Evolutionary conservation across 2,329 filamentous ascomycete genomes (phyloP).

Genomic region (Westerdykella aurantiaca): DNA sequence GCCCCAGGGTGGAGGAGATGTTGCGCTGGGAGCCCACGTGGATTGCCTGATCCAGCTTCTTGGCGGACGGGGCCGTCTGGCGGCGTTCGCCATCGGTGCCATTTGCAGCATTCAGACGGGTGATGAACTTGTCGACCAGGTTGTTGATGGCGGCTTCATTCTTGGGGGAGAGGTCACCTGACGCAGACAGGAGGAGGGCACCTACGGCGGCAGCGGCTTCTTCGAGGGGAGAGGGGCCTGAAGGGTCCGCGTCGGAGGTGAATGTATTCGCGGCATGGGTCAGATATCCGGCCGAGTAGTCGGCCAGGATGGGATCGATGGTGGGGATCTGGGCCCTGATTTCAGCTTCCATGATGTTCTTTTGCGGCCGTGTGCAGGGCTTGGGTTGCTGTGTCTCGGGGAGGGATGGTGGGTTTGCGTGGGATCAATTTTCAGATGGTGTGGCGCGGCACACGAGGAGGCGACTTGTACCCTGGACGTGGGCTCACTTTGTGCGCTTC

Average conservation of each 20-base stretch:
- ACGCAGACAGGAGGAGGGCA: constrained; percentile 89
- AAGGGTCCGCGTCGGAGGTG: constrained; percentile 64
- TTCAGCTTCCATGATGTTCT: constrained; percentile 69
- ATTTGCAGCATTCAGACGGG: constrained; percentile 69
- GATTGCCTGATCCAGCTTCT: constrained; percentile 86
- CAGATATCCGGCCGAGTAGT: constrained; percentile 91
- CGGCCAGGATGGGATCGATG: constrained; percentile 81
- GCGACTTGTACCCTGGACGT: neutral
- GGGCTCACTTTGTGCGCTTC: no score
- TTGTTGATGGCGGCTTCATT: constrained; percentile 73
- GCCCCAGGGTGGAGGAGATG: constrained; percentile 89
- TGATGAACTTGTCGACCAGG: constrained; percentile 85
- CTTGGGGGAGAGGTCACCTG: constrained; percentile 66
- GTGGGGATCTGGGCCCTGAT: constrained; percentile 78
- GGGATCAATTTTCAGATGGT: constrained; percentile 1
- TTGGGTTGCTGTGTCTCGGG: constrained; percentile 3
- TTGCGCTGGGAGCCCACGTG: constrained; percentile 91
- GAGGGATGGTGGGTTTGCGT: neutral
- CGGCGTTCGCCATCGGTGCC: constrained; percentile 60
- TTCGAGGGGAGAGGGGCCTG: constrained; percentile 66
- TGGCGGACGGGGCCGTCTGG: constrained; percentile 69
- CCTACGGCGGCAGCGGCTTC: constrained; percentile 81
- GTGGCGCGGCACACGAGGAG: constrained; percentile 1
- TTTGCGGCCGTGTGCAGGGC: constrained; percentile 7
- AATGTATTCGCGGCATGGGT: constrained; percentile 86